Conservation (phyloP, 2,329 filamentous ascomycete genomes). For the Fusarium lyarnte region DNA sequence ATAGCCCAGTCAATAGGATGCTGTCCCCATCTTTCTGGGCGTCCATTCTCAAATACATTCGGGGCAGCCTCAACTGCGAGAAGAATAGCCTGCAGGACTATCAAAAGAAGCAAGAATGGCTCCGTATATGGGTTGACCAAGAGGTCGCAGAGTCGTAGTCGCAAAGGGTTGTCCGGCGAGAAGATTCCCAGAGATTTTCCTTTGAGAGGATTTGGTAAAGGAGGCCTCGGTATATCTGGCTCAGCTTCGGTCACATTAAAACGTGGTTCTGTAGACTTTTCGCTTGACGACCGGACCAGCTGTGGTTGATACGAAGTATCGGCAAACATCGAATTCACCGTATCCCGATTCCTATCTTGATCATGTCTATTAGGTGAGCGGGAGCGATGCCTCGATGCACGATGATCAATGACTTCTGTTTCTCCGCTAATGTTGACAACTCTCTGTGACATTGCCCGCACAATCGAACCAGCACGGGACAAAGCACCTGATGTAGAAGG, state of each 20-base stretch:
- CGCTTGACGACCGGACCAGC: slow-evolving; percentile 53
- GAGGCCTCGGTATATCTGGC: slow-evolving; percentile 24
- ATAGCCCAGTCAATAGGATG: slow-evolving; percentile 81
- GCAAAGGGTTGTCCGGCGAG: slow-evolving; percentile 77
- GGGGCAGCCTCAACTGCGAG: slow-evolving; percentile 83
- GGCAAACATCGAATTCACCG: slow-evolving; percentile 49
- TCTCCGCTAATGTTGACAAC: slow-evolving; percentile 98
- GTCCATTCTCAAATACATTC: slow-evolving; percentile 72
- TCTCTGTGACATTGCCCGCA: slow-evolving; percentile 91
- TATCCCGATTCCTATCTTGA: slow-evolving; percentile 41
- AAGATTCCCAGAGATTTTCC: slow-evolving; percentile 90
- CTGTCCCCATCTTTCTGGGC: slow-evolving; percentile 72
- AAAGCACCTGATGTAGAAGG: slow-evolving; percentile 72
- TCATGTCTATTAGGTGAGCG: slow-evolving; percentile 61
- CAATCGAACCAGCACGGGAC: slow-evolving; percentile 76
- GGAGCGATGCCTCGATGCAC: slow-evolving; percentile 69
- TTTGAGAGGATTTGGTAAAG: slow-evolving; percentile 75
- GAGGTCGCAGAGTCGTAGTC: slow-evolving; percentile 80
- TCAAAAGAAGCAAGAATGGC: slow-evolving; percentile 85
- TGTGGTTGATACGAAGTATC: slow-evolving; percentile 65
- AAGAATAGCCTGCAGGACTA: slow-evolving; percentile 88
- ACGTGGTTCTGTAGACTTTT: slow-evolving; percentile 53
- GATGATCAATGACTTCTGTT: slow-evolving; percentile 81
- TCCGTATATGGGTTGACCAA: slow-evolving; percentile 89
- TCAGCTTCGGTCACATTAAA: slow-evolving; percentile 31